phyloP scores from a whole-genome alignment of 2,329 filamentous ascomycete genomes.

The Colletotrichum coccodes region DNA sequence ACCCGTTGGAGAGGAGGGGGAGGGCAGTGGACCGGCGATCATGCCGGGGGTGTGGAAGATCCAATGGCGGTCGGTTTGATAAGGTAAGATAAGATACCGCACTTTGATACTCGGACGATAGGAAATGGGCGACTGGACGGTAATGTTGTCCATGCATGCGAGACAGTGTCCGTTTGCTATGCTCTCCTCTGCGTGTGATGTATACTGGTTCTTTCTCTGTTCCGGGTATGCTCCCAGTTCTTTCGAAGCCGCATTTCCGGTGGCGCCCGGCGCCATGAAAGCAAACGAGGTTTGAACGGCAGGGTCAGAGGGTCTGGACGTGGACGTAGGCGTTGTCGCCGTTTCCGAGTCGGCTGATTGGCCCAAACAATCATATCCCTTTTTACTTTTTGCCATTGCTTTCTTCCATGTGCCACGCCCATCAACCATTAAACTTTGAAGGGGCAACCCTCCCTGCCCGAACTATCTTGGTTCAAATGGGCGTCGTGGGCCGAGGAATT shows the following conservation, averaged over 20 bases:
- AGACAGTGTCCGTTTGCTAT: not conserved
- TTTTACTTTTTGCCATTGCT: not conserved
- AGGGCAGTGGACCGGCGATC: conserved; percentile 21
- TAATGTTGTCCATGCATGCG: not conserved
- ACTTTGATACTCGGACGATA: not conserved
- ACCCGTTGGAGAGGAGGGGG: conserved; percentile 9
- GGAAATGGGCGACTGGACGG: not conserved
- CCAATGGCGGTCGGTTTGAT: not conserved
- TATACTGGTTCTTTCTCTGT: too few species aligned
- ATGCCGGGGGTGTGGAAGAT: not conserved
- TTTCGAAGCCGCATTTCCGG: not conserved
- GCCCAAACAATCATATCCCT: not conserved
- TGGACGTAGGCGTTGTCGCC: not conserved
- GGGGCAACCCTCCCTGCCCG: not conserved
- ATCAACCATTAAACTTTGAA: not conserved
- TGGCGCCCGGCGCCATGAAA: not conserved
- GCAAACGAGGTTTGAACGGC: not conserved
- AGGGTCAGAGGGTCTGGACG: not conserved
- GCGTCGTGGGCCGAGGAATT: not conserved
- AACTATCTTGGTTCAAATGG: not conserved
- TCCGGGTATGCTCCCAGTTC: not conserved
- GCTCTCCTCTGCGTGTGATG: not conserved
- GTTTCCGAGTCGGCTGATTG: not conserved
- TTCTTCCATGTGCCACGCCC: not conserved
- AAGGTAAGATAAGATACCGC: not conserved